A percentile compares a stretch with the other conserved stretches of the same genome.
phyloP scores from a whole-genome alignment of 768 basidiomycete genomes.

The Boletus edulis region DNA sequence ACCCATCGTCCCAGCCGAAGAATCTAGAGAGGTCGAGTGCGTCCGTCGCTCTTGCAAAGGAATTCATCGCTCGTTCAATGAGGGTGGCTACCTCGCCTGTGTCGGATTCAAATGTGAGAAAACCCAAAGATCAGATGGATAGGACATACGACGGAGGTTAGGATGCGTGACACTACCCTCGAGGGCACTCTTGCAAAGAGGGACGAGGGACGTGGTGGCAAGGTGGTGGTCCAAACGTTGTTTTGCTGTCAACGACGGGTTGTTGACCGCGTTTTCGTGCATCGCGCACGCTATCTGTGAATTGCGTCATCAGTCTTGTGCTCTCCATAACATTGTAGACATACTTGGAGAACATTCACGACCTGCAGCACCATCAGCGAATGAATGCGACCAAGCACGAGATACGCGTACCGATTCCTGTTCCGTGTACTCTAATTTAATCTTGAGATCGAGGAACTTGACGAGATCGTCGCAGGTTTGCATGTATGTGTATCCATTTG shows the following conservation, averaged over 20 bases:
- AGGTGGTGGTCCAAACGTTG: slow-evolving; percentile 9
- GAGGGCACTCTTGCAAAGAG: slow-evolving; percentile 4
- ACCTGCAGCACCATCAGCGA: slow-evolving; percentile 11
- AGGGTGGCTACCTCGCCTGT: slow-evolving; percentile 9
- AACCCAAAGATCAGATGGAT: neutral
- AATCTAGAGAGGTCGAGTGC: slow-evolving; percentile 6
- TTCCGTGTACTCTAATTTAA: neutral
- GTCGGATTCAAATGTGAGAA: slow-evolving; percentile 2
- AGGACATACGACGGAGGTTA: slow-evolving; percentile 17
- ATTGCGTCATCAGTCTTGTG: neutral
- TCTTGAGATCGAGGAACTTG: slow-evolving; percentile 7
- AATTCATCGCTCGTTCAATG: neutral
- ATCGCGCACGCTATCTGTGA: slow-evolving; percentile 20
- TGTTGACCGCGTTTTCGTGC: slow-evolving; percentile 25
- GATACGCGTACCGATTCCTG: slow-evolving; percentile 12
- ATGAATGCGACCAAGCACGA: neutral
- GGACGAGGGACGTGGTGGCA: slow-evolving; percentile 4
- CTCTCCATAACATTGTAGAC: neutral
- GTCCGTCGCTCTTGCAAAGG: too few relatives aligned
- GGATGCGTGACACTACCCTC: neutral
- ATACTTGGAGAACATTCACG: slow-evolving; percentile 20
- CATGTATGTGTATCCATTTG: slow-evolving; percentile 8
- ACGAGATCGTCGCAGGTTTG: slow-evolving; percentile 10
- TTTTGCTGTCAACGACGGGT: neutral
- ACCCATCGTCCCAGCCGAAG: neutral